Percentiles rank a stretch among this genome's conserved stretches.
Conservation (phyloP, 129 eudicot species). For the Helianthus annuus region DNA sequence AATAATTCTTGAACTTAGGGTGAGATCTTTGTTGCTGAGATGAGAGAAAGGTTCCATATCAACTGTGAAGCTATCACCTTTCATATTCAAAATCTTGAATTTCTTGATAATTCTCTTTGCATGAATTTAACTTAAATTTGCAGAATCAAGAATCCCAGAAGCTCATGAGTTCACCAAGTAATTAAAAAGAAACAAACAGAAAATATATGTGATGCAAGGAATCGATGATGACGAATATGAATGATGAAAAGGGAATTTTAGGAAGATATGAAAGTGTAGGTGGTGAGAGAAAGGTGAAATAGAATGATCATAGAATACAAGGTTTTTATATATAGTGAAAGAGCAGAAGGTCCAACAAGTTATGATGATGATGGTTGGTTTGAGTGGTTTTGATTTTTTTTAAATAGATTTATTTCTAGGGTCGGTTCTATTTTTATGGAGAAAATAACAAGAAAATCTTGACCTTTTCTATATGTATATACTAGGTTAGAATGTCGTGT, state of each 20-base stretch:
- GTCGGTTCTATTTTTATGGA: slow-evolving; percentile 22
- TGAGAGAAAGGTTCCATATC: slow-evolving; percentile 58
- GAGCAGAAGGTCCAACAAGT: slow-evolving; percentile 19
- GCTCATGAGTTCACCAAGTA: neutral
- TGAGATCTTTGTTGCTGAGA: slow-evolving; percentile 43
- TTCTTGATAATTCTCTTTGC: slow-evolving; percentile 14
- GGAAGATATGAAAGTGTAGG: neutral
- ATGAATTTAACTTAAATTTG: slow-evolving; percentile 16
- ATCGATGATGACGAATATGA: neutral
- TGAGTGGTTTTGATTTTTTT: neutral
- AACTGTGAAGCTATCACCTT: slow-evolving; percentile 53
- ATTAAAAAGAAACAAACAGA: neutral
- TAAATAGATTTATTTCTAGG: neutral
- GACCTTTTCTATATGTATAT: neutral
- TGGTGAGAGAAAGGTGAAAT: slow-evolving; percentile 23
- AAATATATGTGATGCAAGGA: neutral
- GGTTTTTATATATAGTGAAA: slow-evolving; percentile 19
- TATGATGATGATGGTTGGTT: slow-evolving; percentile 20
- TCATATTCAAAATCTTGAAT: slow-evolving; percentile 28
- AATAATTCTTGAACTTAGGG: slow-evolving; percentile 45
- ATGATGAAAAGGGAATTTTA: slow-evolving; percentile 1
- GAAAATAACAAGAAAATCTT: slow-evolving; percentile 19
- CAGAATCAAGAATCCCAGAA: slow-evolving; percentile 15
- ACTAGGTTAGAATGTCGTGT: too few relatives aligned
- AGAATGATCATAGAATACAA: slow-evolving; percentile 14